Evolutionary conservation across 108 stramenopile species (phyloP).

Genomic region (Licmophora abbreviata): DNA sequence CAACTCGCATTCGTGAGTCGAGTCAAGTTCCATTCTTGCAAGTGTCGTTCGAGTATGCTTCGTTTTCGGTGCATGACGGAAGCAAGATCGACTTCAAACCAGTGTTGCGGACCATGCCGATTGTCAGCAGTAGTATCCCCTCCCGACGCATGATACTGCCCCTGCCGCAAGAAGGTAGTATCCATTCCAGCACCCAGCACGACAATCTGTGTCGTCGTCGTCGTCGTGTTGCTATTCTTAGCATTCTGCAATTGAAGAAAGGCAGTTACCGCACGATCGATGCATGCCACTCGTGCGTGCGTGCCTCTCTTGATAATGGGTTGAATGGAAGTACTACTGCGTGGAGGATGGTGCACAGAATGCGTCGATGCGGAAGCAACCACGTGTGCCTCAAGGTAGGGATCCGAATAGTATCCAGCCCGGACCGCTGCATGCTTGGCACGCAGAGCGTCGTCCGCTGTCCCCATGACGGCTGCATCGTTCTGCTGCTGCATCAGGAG

Average conservation of each 20-base stretch:
- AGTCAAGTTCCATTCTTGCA: conserved; percentile 12
- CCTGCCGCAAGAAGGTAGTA: conserved; percentile 73
- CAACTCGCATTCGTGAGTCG: conserved; percentile 3
- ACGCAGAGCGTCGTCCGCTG: conserved; percentile 70
- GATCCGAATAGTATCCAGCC: conserved; percentile 75
- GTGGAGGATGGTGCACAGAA: background rate
- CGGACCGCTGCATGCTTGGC: conserved; percentile 64
- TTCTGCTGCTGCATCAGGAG: background rate
- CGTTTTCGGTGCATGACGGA: conserved; percentile 60
- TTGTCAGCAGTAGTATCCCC: conserved; percentile 7
- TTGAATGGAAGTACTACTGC: conserved; percentile 16
- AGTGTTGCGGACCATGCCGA: conserved; percentile 41
- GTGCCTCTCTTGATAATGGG: conserved; percentile 81
- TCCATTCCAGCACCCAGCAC: conserved; percentile 81
- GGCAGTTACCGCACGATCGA: conserved; percentile 65
- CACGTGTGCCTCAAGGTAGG: conserved; percentile 25
- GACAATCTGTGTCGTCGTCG: conserved; percentile 45
- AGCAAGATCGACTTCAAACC: conserved; percentile 85
- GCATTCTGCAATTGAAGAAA: conserved; percentile 28
- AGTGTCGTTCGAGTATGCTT: conserved; percentile 17
- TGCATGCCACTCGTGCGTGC: conserved; percentile 71
- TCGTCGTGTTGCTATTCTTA: conserved; percentile 4
- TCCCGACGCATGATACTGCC: conserved; percentile 27
- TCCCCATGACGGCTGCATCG: conserved; percentile 27
- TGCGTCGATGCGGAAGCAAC: background rate